These are phyloP conservation scores for Plasmodium ovale DNA, from an alignment of 169 alveolate species.

Conservation along the genomic window DNA sequence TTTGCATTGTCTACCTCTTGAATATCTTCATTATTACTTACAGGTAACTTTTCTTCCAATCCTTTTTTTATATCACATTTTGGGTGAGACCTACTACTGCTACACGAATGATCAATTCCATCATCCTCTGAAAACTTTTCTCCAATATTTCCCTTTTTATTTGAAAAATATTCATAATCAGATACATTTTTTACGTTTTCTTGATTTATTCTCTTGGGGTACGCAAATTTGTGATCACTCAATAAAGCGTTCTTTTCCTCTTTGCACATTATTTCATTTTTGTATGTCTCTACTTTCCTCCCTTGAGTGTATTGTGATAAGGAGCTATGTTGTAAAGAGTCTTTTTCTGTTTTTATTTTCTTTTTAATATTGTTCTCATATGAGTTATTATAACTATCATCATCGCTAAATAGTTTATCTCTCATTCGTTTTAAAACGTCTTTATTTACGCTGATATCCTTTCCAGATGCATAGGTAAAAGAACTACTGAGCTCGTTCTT, in stretches of 20 bases:
- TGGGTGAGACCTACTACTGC: neutral
- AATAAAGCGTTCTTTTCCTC: neutral
- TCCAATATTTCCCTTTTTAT: neutral
- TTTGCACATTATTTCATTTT: neutral
- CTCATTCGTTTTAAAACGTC: conserved; percentile 30
- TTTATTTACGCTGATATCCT: conserved; percentile 21
- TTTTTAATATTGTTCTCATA: neutral
- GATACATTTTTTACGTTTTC: neutral
- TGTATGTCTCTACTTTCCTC: conserved; percentile 6
- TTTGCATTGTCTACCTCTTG: neutral
- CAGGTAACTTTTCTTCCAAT: neutral
- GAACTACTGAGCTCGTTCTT: neutral
- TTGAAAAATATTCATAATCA: neutral
- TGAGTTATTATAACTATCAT: neutral
- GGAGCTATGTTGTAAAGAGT: neutral
- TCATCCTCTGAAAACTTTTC: neutral
- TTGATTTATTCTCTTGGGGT: neutral
- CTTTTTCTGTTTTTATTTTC: neutral
- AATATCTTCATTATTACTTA: neutral
- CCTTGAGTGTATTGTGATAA: neutral
- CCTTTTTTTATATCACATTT: neutral
- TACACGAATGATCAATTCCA: neutral
- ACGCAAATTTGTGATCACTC: neutral
- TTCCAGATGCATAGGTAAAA: conserved; percentile 65
- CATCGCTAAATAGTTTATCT: conserved; percentile 16